These are phyloP conservation scores for Blastomyces silverae DNA, from an alignment of 2,329 filamentous ascomycete genomes.

Conservation along the genomic window DNA sequence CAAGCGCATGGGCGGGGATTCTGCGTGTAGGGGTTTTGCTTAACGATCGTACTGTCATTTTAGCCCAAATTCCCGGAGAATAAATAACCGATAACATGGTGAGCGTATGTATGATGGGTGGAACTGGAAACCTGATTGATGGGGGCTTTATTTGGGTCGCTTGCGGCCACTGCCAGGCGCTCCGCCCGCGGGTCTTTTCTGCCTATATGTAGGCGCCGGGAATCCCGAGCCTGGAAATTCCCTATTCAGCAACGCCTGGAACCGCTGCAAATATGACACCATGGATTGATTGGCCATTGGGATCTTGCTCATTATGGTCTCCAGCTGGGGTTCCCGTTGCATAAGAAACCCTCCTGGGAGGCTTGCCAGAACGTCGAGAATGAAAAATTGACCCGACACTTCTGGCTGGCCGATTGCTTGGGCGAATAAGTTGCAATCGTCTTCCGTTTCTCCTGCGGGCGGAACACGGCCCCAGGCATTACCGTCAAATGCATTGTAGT, in stretches of 20 bases:
- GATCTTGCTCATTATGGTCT: constrained; percentile 37
- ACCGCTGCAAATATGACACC: constrained; percentile 31
- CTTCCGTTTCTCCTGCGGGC: constrained; percentile 35
- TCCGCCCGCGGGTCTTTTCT: constrained; percentile 32
- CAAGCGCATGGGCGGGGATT: background rate
- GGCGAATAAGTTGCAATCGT: constrained; percentile 40
- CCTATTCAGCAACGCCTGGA: constrained; percentile 29
- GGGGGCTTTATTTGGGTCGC: constrained; percentile 27
- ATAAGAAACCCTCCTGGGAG: constrained; percentile 30
- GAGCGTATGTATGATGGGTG: background rate
- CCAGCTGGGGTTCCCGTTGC: constrained; percentile 29
- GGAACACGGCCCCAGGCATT: constrained; percentile 32
- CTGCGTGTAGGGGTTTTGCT: background rate
- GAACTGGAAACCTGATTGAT: constrained; percentile 6
- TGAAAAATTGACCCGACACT: constrained; percentile 26
- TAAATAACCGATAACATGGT: too few species aligned
- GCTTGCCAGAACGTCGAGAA: constrained; percentile 36
- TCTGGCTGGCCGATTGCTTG: constrained; percentile 36
- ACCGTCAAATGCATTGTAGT: constrained; percentile 36
- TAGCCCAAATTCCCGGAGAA: background rate
- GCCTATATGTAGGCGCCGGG: constrained; percentile 19
- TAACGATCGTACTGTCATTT: background rate
- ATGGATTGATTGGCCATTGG: constrained; percentile 44
- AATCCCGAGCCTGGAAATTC: constrained; percentile 14
- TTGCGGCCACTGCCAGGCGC: constrained; percentile 27